Conservation (phyloP, 2,329 filamentous ascomycete species). For the Verticillium dahliae region DNA sequence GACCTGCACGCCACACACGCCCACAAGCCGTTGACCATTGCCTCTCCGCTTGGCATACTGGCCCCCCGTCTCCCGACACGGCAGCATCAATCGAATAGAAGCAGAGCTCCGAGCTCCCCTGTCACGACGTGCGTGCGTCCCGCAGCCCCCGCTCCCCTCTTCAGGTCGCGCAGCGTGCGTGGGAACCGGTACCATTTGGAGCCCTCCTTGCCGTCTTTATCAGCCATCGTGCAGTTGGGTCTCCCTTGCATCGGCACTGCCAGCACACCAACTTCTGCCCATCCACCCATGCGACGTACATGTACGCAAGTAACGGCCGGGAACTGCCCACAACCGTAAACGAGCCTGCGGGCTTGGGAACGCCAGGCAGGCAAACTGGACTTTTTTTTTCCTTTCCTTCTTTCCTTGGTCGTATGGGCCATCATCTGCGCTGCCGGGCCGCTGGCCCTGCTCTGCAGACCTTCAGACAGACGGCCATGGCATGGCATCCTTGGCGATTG, state of each 20-base stretch:
- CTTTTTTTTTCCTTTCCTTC: not conserved
- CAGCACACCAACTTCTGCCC: slow-evolving; percentile 5
- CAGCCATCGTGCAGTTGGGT: slow-evolving; percentile 4
- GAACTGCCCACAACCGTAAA: not conserved
- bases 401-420: not conserved
- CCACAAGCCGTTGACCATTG: not conserved
- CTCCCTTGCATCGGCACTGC: slow-evolving; percentile 10
- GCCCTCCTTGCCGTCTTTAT: not conserved
- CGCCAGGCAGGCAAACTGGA: not conserved
- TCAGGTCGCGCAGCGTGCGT: not conserved
- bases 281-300: not conserved
- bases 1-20: not conserved
- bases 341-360: not conserved
- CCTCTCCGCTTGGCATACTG: not conserved
- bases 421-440: not conserved
- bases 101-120: not conserved
- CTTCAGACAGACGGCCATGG: not conserved
- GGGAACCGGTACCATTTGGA: not conserved
- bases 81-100: not conserved
- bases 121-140: not conserved
- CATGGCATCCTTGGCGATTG: not conserved
- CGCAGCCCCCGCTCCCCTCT: not conserved
- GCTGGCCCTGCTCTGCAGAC: not conserved
- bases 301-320: not conserved
- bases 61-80: not conserved